These are phyloP conservation scores for Typha latifolia DNA, from an alignment of 176 grass and related monocot species.

Conservation along the genomic window DNA sequence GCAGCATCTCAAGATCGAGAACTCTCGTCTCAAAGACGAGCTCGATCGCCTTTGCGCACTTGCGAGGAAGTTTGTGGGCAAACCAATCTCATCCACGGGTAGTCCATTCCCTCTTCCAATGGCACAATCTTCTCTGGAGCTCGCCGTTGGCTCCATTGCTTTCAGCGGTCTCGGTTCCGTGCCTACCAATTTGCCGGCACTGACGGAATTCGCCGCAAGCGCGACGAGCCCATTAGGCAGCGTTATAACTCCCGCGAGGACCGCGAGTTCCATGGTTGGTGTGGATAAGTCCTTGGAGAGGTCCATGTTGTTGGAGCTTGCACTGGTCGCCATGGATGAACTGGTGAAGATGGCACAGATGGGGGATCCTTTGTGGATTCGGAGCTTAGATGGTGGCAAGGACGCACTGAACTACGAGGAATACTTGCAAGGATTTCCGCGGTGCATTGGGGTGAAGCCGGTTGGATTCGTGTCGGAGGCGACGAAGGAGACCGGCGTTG, in stretches of 20 bases:
- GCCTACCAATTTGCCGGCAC: slow-evolving; percentile 10
- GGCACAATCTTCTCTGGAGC: slow-evolving; percentile 56
- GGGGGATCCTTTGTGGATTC: slow-evolving; percentile 68
- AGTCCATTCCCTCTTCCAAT: slow-evolving; percentile 23
- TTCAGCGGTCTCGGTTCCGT: slow-evolving; percentile 17
- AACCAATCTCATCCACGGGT: slow-evolving; percentile 42
- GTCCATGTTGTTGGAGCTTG: slow-evolving; percentile 56
- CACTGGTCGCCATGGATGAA: slow-evolving; percentile 58
- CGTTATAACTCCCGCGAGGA: slow-evolving; percentile 34
- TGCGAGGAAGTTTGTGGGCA: slow-evolving; percentile 77
- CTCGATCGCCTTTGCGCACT: slow-evolving; percentile 74
- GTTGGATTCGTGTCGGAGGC: slow-evolving; percentile 56
- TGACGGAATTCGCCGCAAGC: slow-evolving; percentile 32
- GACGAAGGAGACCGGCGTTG: slow-evolving; percentile 53
- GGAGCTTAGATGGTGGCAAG: slow-evolving; percentile 19
- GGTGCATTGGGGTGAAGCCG: slow-evolving; percentile 42
- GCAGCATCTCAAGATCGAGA: slow-evolving; percentile 87
- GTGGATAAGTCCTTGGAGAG: slow-evolving; percentile 37
- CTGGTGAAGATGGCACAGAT: slow-evolving; percentile 76
- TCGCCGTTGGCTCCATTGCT: slow-evolving; percentile 42
- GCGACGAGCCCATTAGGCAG: slow-evolving; percentile 31
- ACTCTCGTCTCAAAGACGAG: slow-evolving; percentile 94
- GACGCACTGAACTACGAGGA: slow-evolving; percentile 50
- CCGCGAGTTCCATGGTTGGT: slow-evolving; percentile 3
- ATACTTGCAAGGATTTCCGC: slow-evolving; percentile 43